Base-by-base conservation (phyloP, 352 stramenopile genomes). In the Thraustochytrium aureum region DNA sequence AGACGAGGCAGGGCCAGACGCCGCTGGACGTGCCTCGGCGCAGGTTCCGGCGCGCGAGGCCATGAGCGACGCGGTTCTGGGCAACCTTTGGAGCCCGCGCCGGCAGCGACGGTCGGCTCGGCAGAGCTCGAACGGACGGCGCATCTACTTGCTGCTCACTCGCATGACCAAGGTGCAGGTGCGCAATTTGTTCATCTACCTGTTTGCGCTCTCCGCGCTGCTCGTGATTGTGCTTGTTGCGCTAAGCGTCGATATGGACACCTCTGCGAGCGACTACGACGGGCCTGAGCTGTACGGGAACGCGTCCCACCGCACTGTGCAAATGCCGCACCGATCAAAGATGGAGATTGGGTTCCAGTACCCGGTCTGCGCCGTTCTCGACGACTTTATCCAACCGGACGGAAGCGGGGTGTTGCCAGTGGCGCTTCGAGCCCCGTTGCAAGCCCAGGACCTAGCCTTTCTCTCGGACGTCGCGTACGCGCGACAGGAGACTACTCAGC, bases 391-490 rank as follows among this genome's bases (percentile, higher is more conserved):
- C 47, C 47, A 56, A 56, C n/a, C n/a, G n/a, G n/a, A n/a, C n/a
- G n/a, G n/a, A n/a, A n/a, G n/a, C n/a, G n/a, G n/a, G n/a, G n/a
- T n/a, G n/a, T n/a, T n/a, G n/a, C n/a, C n/a, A n/a, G n/a, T n/a
- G n/a, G n/a, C n/a, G n/a, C n/a, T n/a, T n/a, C n/a, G n/a, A n/a
- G n/a, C n/a, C n/a, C n/a, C n/a, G n/a, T 56, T 56, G 47, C 17
- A 26, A 17, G 26, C 47, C 26, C 7, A 50, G 50, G 69, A 79
- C 43, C 67, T 79, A 35, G 56, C 54, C 35, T 79, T 79, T 43
- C 35, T 79, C 50, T 79, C 69, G 66, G 50, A 79, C 1, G 10
- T 79, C 2, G 69, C 69, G 22, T 79, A 79, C 56, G 43, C 69
- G 52, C 52, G 50, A 35, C 39, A n/a, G 7, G n/a, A 67, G 37